Conservation (phyloP, 2,329 filamentous ascomycete species). For the Neonectria magnoliae region DNA sequence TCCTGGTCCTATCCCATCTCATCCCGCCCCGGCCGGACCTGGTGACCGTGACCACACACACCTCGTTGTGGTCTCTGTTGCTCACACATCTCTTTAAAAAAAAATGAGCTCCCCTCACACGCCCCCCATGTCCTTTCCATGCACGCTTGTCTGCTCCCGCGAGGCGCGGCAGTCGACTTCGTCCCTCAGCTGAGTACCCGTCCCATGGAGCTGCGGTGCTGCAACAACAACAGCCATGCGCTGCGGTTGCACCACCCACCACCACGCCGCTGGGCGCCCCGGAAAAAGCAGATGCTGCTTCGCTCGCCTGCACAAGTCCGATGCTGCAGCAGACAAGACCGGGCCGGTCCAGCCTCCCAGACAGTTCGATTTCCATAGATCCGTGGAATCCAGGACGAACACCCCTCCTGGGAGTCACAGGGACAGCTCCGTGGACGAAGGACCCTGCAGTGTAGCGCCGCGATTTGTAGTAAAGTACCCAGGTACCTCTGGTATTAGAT, state of each 20-base stretch:
- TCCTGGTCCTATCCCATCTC: slow-evolving; percentile 30
- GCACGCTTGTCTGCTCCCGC: slow-evolving; percentile 30
- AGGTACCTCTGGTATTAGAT: not conserved
- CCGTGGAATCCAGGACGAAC: slow-evolving; percentile 35
- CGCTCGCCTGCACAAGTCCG: slow-evolving; percentile 22
- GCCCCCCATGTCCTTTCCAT: slow-evolving; percentile 20
- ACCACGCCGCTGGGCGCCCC: slow-evolving; percentile 26
- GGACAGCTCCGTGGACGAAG: not conserved
- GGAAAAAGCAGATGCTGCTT: slow-evolving; percentile 21
- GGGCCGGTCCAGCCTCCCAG: slow-evolving; percentile 35
- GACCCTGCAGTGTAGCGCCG: not conserved
- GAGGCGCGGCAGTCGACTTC: slow-evolving; percentile 38
- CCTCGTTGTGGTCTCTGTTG: slow-evolving; percentile 20
- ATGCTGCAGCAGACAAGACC: slow-evolving; percentile 31
- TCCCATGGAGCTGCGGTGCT: slow-evolving; percentile 9
- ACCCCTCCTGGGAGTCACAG: slow-evolving; percentile 11
- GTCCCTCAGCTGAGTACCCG: not conserved
- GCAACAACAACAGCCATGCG: slow-evolving; percentile 6
- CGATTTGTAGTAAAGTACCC: not conserved
- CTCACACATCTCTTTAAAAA: slow-evolving; percentile 9
- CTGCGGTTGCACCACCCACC: slow-evolving; percentile 17
- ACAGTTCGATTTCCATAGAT: slow-evolving; percentile 30
- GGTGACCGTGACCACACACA: slow-evolving; percentile 31
- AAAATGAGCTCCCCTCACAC: slow-evolving; percentile 11
- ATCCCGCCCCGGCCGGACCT: slow-evolving; percentile 30